Evolutionary conservation across 2,329 filamentous ascomycete species (phyloP).

Genomic region (Colletotrichum neosansevieriae): DNA sequence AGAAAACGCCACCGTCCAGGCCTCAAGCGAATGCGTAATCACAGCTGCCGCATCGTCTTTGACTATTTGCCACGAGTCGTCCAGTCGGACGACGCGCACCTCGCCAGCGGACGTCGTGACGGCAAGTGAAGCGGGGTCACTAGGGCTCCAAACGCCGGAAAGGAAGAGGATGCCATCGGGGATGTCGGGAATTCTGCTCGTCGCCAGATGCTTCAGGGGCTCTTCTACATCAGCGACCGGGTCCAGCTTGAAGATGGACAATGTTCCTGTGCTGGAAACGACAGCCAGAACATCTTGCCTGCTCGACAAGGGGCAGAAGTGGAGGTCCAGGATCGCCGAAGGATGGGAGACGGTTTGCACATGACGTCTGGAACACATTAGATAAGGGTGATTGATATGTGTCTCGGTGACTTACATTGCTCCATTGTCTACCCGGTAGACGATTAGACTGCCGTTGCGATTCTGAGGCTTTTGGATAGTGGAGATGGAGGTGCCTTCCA

Average conservation of each 20-base stretch:
- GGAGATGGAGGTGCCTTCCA: neutral
- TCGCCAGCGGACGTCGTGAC: conserved; percentile 78
- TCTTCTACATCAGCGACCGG: conserved; percentile 49
- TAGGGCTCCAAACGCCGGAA: conserved; percentile 80
- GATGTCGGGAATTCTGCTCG: conserved; percentile 61
- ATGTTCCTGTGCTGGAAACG: conserved; percentile 80
- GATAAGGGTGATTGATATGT: neutral
- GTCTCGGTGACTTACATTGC: conserved; percentile 65
- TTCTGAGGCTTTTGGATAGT: conserved; percentile 62
- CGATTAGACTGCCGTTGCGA: conserved; percentile 79
- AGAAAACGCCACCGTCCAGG: conserved; percentile 78
- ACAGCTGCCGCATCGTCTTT: conserved; percentile 51
- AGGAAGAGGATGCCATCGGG: conserved; percentile 74
- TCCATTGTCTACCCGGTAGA: conserved; percentile 68
- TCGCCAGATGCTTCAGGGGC: conserved; percentile 56
- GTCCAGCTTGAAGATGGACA: conserved; percentile 72
- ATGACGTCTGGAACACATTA: conserved; percentile 56
- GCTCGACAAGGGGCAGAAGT: conserved; percentile 73
- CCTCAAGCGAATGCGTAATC: conserved; percentile 71
- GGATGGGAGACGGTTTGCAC: conserved; percentile 72
- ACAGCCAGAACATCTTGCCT: conserved; percentile 72
- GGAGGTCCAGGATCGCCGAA: conserved; percentile 85
- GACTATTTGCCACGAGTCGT: conserved; percentile 55
- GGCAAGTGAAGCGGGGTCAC: conserved; percentile 66
- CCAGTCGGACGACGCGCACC: conserved; percentile 67